phyloP scores from a whole-genome alignment of 371 early-diverging fungal genomes.

The Syncephalastrum sp. region DNA sequence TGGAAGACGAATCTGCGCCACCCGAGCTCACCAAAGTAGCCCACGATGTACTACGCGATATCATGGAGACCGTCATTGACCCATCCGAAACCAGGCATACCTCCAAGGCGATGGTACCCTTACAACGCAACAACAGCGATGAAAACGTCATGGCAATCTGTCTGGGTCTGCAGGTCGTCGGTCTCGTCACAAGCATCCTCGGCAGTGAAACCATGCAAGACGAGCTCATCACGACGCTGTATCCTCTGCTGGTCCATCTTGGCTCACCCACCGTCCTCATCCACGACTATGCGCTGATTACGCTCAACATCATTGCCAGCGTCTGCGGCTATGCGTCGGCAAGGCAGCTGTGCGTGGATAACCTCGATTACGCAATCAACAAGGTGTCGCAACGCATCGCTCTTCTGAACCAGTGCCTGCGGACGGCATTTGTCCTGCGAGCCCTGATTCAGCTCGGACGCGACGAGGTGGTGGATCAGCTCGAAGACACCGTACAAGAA shows the following conservation, averaged over 20 bases:
- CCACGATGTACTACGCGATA: constrained; percentile 22
- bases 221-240: constrained; percentile 54
- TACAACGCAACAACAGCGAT: constrained; percentile 6
- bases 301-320: constrained; percentile 35
- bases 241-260: constrained; percentile 56
- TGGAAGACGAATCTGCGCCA: neutral
- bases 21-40: constrained; percentile 10
- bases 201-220: constrained; percentile 21
- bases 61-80: constrained; percentile 16
- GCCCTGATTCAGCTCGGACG: constrained; percentile 58
- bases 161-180: constrained; percentile 30
- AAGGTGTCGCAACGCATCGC: constrained; percentile 49
- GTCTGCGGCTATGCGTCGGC: constrained; percentile 28
- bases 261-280: constrained; percentile 43
- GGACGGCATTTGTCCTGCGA: constrained; percentile 54
- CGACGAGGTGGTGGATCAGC: constrained; percentile 37
- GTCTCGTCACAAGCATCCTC: constrained; percentile 23
- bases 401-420: constrained; percentile 37
- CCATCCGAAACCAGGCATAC: constrained; percentile 1
- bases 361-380: constrained; percentile 69
- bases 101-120: constrained; percentile 6
- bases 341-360: constrained; percentile 43
- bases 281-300: constrained; percentile 38
- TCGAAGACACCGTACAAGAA: constrained; percentile 61
- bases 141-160: constrained; percentile 29